phyloP scores from a whole-genome alignment of 116 monocot genomes.

The Zostera marina region DNA sequence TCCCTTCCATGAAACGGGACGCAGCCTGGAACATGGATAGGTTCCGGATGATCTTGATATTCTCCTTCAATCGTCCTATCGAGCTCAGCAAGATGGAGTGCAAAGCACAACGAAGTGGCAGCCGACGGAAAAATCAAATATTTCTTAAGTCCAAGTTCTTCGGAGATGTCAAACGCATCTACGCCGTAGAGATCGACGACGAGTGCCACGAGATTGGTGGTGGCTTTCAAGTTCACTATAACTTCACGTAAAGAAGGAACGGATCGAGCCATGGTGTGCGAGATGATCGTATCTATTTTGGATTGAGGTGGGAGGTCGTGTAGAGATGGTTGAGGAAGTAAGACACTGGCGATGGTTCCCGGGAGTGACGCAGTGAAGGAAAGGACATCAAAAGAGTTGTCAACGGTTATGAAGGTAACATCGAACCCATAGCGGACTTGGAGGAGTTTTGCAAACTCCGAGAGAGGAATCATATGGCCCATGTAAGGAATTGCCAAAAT shows the following conservation, averaged over 20 bases:
- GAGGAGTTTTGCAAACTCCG: conserved; percentile 44
- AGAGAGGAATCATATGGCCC: conserved; percentile 48
- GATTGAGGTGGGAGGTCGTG: conserved; percentile 14
- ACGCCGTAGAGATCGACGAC: conserved; percentile 22
- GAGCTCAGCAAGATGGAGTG: not conserved
- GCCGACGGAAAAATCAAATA: conserved; percentile 19
- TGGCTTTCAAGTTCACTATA: not conserved
- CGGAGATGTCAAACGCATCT: conserved; percentile 15
- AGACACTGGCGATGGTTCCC: conserved; percentile 1
- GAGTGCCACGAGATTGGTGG: conserved; percentile 11
- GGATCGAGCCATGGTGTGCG: conserved; percentile 6
- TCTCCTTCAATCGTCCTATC: not conserved
- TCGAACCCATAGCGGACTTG: conserved; percentile 23
- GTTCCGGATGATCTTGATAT: not conserved
- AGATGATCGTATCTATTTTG: conserved; percentile 6
- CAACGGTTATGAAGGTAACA: conserved; percentile 43
- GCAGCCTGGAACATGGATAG: conserved; percentile 12
- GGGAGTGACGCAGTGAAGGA: conserved; percentile 18
- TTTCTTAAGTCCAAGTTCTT: conserved; percentile 9
- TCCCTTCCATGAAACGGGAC: conserved; percentile 25
- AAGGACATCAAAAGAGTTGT: conserved; percentile 1
- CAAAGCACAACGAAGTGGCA: not conserved
- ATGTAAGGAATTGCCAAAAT: conserved; percentile 39
- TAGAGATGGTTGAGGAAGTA: conserved; percentile 10
- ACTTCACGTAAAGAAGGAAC: conserved; percentile 22